Percentiles rank a stretch among this genome's conserved stretches.
Evolutionary conservation across 805 yeast species (phyloP).

Genomic region (Candida endomychidarum): DNA sequence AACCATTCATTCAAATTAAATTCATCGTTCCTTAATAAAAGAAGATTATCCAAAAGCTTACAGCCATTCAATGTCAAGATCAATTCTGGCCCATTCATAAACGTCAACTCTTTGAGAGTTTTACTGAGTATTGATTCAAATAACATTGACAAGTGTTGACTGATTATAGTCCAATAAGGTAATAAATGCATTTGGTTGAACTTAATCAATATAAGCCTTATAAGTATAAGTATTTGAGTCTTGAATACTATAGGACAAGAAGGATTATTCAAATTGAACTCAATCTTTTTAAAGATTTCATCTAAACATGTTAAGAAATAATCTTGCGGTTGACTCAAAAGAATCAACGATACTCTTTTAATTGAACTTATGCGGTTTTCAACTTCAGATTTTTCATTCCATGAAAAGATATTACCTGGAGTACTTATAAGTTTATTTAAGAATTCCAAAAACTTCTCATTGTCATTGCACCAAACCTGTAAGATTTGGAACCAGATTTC

Average conservation of each 20-base stretch:
- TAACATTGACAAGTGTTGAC: conserved; percentile 58
- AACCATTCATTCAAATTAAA: conserved; percentile 82
- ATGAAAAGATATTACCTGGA: conserved; percentile 56
- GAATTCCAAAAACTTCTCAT: conserved; percentile 47
- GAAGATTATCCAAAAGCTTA: conserved; percentile 73
- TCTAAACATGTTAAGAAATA: conserved; percentile 52
- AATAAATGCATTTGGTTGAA: conserved; percentile 64
- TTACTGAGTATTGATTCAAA: conserved; percentile 25
- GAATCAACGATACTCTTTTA: conserved; percentile 61
- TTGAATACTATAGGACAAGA: conserved; percentile 34
- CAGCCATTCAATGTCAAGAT: conserved; percentile 56
- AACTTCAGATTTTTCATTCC: conserved; percentile 67
- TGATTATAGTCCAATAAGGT: conserved; percentile 68
- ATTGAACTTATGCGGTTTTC: conserved; percentile 52
- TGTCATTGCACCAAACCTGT: conserved; percentile 62
- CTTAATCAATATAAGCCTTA: conserved; percentile 65
- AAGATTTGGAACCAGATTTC: conserved; percentile 57
- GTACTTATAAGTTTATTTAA: conserved; percentile 7
- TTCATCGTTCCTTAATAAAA: conserved; percentile 72
- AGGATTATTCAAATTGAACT: conserved; percentile 25
- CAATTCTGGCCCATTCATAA: conserved; percentile 36
- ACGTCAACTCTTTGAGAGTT: conserved; percentile 23
- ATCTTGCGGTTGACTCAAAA: conserved; percentile 63
- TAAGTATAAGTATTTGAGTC: conserved; percentile 50
- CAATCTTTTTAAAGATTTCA: conserved; percentile 40